A percentile compares a stretch with the other conserved stretches of the same genome.
These are phyloP conservation scores for Phaeoacremonium minimum DNA, from an alignment of 2,329 filamentous ascomycete species.

Conservation along the genomic window DNA sequence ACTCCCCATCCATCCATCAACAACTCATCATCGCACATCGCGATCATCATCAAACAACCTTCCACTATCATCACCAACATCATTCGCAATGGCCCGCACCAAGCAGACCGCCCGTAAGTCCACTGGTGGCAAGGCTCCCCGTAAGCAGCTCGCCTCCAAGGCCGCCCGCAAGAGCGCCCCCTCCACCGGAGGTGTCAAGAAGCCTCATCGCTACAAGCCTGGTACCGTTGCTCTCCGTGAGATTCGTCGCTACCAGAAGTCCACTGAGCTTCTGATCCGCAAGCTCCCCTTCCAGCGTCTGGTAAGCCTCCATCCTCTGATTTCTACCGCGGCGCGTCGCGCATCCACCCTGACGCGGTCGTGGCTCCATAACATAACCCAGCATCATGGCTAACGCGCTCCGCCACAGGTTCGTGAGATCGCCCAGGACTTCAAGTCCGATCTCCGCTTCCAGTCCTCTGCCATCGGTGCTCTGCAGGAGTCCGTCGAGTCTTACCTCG, in stretches of 20 bases:
- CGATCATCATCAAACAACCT: conserved; percentile 18
- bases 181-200: conserved; percentile 95
- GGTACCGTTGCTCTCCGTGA: conserved; percentile 97
- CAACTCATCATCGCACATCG: conserved; percentile 17
- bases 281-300: conserved; percentile 98
- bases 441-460: conserved; percentile 96
- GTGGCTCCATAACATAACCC: too few species aligned
- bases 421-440: conserved; percentile 90
- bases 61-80: conserved; percentile 18
- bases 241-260: conserved; percentile 98
- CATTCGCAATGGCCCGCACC: conserved; percentile 56
- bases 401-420: conserved; percentile 74
- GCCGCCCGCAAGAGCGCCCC: conserved; percentile 97
- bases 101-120: conserved; percentile 72
- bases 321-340: neutral
- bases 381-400: conserved; percentile 14
- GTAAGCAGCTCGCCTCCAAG: conserved; percentile 99
- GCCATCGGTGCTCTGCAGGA: conserved; percentile 97
- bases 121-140: conserved; percentile 73
- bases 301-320: conserved; percentile 39
- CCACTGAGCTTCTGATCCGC: conserved; percentile 90
- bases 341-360: too few species aligned
- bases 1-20: conserved; percentile 16
- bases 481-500: conserved; percentile 97
- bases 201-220: conserved; percentile 87